Evolutionary conservation across 2,329 filamentous ascomycete species (phyloP), one percentile per base, ranked within the genome.

Genomic region (Arthrobotrys conoides): DNA sequence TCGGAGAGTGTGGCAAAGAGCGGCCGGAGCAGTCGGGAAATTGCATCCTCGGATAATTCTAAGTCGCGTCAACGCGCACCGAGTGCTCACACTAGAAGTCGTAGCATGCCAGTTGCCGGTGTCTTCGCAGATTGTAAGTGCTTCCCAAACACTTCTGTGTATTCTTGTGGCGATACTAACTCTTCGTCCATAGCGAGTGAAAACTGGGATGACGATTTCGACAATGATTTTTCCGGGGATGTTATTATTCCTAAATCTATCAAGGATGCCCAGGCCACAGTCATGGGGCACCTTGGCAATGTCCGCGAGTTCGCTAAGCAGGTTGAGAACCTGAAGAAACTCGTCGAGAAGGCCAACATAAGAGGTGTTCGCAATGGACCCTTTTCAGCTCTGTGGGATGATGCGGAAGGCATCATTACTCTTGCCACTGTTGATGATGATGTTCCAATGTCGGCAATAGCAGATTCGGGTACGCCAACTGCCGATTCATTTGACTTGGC

Each of bases 131-230:
- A 78, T 72, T 78, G 75, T 78, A 65, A 72, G 75, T 55, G 24
- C 5, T n/a, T 24, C 41, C 53, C 18, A 16, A 8, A 51, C n/a
- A 3, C 30, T 51, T 51, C 6, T 30, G 27, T 49, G 5, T 27
- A 24, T 38, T 18, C 3, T 16, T 22, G 38, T 33, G 14, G 10
- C 20, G 22, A 63, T 73, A 36, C 69, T 79, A 75, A 75, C 67
- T 12, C 20, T n/a, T 46, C 4, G 24, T n/a, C 16, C 16, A 27
- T 41, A 80, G 73, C 82, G 20, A 94, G 91, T 79, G 93, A 96
- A 83, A 93, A 96, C 82, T 96, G 93, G 93, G 93, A 95, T 81
- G 92, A 94, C 80, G 93, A 96, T 83, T 96, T 96, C 81, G 92
- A 95, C 48, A 81, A 76, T 12, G 82, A 83, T 14, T 82, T 83